Evolutionary conservation across 768 basidiomycete genomes (phyloP).

Genomic region (Tricholoma sp.): DNA sequence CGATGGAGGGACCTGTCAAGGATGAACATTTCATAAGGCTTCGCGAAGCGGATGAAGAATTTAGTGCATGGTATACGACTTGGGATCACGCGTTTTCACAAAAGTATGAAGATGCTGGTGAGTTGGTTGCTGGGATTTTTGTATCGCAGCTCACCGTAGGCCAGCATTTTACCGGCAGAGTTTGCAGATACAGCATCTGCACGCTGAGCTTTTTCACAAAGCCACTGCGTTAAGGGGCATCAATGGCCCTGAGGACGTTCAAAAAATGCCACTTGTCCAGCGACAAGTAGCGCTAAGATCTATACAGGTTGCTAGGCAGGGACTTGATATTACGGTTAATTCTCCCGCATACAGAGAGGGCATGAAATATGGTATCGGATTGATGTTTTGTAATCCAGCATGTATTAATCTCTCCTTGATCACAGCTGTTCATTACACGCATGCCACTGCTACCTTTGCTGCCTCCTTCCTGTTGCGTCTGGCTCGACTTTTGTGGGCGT

Average conservation of each 20-base stretch:
- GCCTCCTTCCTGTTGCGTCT: slow-evolving; percentile 87
- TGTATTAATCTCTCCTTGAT: slow-evolving; percentile 3
- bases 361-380: slow-evolving; percentile 79
- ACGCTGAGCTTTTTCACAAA: slow-evolving; percentile 82
- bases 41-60: slow-evolving; percentile 69
- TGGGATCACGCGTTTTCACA: slow-evolving; percentile 81
- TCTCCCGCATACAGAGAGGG: slow-evolving; percentile 84
- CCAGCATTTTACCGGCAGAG: slow-evolving; percentile 85
- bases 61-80: slow-evolving; percentile 73
- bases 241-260: slow-evolving; percentile 80
- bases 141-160: slow-evolving; percentile 1
- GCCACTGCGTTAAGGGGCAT: slow-evolving; percentile 81
- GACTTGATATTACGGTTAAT: slow-evolving; percentile 81
- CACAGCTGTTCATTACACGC: slow-evolving; percentile 83
- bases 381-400: background rate
- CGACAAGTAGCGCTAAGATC: slow-evolving; percentile 76
- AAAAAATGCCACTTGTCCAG: slow-evolving; percentile 76
- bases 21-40: slow-evolving; percentile 71
- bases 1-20: slow-evolving; percentile 67
- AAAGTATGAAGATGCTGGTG: slow-evolving; percentile 80
- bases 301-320: slow-evolving; percentile 75
- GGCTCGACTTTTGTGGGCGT: slow-evolving; percentile 76
- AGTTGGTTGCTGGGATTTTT: slow-evolving; percentile 13
- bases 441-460: slow-evolving; percentile 90
- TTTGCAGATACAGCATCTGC: slow-evolving; percentile 81